Evolutionary conservation across 129 eudicot genomes (phyloP).

Genomic region (Sambucus nigra): DNA sequence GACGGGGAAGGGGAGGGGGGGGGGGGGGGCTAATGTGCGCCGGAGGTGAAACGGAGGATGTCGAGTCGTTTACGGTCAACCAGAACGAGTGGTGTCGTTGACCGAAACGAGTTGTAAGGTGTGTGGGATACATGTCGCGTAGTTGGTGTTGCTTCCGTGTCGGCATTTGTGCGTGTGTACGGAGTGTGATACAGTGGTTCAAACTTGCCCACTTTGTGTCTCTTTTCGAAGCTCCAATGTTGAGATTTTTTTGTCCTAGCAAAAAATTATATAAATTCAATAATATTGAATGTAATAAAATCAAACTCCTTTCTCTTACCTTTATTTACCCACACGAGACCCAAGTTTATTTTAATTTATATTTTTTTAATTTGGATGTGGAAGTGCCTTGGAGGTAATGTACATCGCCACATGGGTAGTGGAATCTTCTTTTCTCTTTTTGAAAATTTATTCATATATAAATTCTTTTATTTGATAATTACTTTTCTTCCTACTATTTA

Average conservation of each 20-base stretch:
- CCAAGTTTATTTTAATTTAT: background rate
- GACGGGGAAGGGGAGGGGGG: too few species aligned
- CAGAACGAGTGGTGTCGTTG: slow-evolving; percentile 35
- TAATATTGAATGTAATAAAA: slow-evolving; percentile 5
- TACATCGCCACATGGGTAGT: slow-evolving; percentile 16
- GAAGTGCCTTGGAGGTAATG: slow-evolving; percentile 15
- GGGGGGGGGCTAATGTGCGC: slow-evolving; percentile 4
- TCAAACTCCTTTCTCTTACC: background rate
- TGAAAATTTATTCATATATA: background rate
- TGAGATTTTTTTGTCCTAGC: slow-evolving; percentile 42
- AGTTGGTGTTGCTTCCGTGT: slow-evolving; percentile 68
- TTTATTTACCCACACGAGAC: background rate
- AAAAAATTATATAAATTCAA: slow-evolving; percentile 8
- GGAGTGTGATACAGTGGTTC: slow-evolving; percentile 55
- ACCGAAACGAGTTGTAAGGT: slow-evolving; percentile 54
- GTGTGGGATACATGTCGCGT: slow-evolving; percentile 53
- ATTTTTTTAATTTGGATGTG: slow-evolving; percentile 4
- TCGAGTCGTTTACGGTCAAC: slow-evolving; percentile 56
- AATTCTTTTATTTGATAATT: background rate
- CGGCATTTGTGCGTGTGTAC: slow-evolving; percentile 61
- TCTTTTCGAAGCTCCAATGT: slow-evolving; percentile 45
- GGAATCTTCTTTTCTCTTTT: slow-evolving; percentile 16
- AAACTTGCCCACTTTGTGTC: slow-evolving; percentile 51
- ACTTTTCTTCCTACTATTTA: background rate
- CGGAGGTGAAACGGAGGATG: slow-evolving; percentile 34